Base-by-base conservation (phyloP, 352 stramenopile genomes). In the Phytophthora podocarpi region DNA sequence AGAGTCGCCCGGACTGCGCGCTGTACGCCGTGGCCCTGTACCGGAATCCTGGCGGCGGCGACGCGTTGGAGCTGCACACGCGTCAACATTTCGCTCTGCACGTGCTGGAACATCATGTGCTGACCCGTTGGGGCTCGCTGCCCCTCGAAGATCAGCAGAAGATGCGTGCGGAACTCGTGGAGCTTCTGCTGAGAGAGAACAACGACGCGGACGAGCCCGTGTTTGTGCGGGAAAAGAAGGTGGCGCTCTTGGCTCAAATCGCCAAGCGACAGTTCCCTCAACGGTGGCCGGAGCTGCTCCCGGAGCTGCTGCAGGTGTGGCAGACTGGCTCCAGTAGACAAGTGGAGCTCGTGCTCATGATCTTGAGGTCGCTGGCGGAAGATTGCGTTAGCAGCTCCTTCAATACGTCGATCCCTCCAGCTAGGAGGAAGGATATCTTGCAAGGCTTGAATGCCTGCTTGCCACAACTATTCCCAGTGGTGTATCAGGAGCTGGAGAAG, bases 251-350 rank as follows among this genome's bases (percentile, higher is more conserved):
- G 32, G 75, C 82, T 2, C 71, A 89, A 57, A 83, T 93, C 10
- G 85, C 80, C 21, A 93, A 93, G 72, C 68, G 85, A 2, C 81
- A 90, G 65, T 93, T 93, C 53, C 85, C 85, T n/a, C 85, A 93
- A 67, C 85, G 81, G 5, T 93, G 82, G 80, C 80, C 82, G 1
- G 70, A 90, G 18, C 71, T 93, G 13, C 50, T 93, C 23, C 64
- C 80, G 4, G 80, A 91, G 24, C 28, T 93, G 32, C 58, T 91
- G 27, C 69, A 86, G 55, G 70, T 90, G 16, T 93, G 81, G 81
- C 53, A 76, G 21, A 51, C n/a, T 3, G 80, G 84, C 15, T 43
- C n/a, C 0, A 46, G 64, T 3, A 47, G 55, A 32, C 85, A 89
- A 49, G 68, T 89, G 45, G 85, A 91, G 62, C 61, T 93, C 11